Evolutionary conservation across 345 rosid species (phyloP).

Genomic region (Trapa bicornis): DNA sequence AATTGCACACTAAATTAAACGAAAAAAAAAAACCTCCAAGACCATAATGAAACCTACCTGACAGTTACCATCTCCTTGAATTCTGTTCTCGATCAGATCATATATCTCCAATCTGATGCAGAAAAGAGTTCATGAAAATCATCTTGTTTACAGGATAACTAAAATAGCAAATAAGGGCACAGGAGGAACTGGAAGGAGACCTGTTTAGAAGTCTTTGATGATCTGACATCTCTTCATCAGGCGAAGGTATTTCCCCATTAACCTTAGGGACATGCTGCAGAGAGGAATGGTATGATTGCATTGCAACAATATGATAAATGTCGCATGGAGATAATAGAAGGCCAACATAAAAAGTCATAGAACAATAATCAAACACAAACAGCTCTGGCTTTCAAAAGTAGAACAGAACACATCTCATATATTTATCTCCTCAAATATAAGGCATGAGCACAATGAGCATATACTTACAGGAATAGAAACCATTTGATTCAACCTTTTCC

Average conservation of each 20-base stretch:
- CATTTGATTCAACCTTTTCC: conserved; percentile 61
- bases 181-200: conserved; percentile 3
- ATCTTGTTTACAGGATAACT: background rate
- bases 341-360: background rate
- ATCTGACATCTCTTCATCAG: conserved; percentile 48
- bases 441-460: no score
- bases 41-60: conserved; percentile 28
- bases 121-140: background rate
- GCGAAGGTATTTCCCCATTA: conserved; percentile 50
- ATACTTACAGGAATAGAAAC: conserved; percentile 60
- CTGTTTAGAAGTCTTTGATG: conserved; percentile 54
- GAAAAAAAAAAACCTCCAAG: background rate
- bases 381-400: background rate
- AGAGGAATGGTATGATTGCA: conserved; percentile 1
- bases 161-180: background rate
- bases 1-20: background rate
- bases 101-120: conserved; percentile 35
- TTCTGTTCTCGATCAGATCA: conserved; percentile 43
- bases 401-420: background rate
- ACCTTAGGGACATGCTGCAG: conserved; percentile 56
- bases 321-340: background rate
- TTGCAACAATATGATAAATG: background rate
- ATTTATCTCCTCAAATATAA: background rate
- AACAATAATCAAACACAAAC: background rate
- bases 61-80: conserved; percentile 69